Evolutionary conservation across 306 rosid genomes (phyloP), one percentile per base, ranked within the genome.

Genomic region (Vachellia pachyceras): DNA sequence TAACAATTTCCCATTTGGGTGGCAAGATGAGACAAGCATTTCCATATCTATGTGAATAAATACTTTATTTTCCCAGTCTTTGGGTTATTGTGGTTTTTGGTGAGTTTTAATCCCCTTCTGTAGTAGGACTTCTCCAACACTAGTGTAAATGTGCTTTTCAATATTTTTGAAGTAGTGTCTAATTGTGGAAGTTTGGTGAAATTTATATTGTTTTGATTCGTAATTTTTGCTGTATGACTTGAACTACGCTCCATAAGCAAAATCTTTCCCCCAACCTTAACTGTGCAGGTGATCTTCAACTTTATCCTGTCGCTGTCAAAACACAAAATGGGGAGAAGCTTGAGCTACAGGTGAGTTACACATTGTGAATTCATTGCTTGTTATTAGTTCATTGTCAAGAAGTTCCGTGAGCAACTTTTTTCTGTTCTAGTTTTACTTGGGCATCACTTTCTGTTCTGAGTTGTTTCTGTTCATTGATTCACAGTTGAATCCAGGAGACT

Each of bases 401-500:
- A 23, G 22, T 69, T 77, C 35, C 39, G 67, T 4, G 55, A 39
- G 44, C 39, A 57, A 20, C 73, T 25, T 72, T 72, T 72, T 75
- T 67, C 57, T 10, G 46, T 69, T 57, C 61, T 50, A 76, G 17
- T 44, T 70, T 50, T 45, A 11, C 41, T 73, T 47, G 8, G 41
- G 39, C 35, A 18, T 72, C 40, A 46, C 73, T 71, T 41, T 25
- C 6, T 69, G 35, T 64, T 71, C 84, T 77, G 55, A 86, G 69
- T 68, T 76, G 47, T 85, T 70, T 42, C 47, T 69, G 46, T 69
- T 69, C 9, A 77, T 84, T 77, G 68, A 64, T 80, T 66, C 73
- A 76, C 92, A 96, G 99, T 88, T 96, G 88, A 96, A 90, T 82
- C 99, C 99, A 3, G 98, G 97, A 82, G 98, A 96, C 76, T 93